Conservation (phyloP, 441 rosid genomes). For the Eugenia klotzschiana region DNA sequence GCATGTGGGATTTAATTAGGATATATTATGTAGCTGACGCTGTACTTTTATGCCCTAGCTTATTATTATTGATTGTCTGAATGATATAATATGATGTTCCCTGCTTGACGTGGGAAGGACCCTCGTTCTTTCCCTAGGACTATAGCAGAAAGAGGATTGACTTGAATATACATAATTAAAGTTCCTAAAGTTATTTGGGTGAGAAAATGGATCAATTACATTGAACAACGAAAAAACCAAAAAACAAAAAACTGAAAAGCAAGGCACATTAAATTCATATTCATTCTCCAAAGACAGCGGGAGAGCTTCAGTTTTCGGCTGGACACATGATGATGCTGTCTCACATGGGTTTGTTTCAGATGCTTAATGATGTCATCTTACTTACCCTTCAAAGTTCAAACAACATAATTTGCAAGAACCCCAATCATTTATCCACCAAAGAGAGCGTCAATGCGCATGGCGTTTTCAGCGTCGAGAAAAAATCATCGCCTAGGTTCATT, state of each 20-base stretch:
- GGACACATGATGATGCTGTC: conserved; percentile 12
- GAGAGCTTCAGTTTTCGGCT: conserved; percentile 12
- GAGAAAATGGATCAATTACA: background rate
- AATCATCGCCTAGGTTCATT: background rate
- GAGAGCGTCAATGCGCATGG: conserved; percentile 16
- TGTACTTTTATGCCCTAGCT: background rate
- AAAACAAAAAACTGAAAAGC: background rate
- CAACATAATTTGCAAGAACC: conserved; percentile 16
- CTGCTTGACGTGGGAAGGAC: background rate
- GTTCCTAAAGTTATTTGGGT: background rate
- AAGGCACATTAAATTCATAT: background rate
- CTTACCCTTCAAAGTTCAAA: conserved; percentile 16
- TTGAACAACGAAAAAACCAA: background rate
- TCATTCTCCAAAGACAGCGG: background rate
- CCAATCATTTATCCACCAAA: conserved; percentile 17
- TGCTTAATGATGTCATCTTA: conserved; percentile 18
- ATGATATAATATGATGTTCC: background rate
- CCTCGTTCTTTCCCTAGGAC: background rate
- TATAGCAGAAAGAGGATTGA: background rate
- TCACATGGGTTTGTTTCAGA: conserved; percentile 18
- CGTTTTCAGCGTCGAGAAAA: background rate
- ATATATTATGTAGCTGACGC: background rate
- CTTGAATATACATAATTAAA: background rate
- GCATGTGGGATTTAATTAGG: background rate
- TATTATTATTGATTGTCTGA: background rate